phyloP scores from a whole-genome alignment of 2,329 filamentous ascomycete genomes.

The Monilinia polystroma region DNA sequence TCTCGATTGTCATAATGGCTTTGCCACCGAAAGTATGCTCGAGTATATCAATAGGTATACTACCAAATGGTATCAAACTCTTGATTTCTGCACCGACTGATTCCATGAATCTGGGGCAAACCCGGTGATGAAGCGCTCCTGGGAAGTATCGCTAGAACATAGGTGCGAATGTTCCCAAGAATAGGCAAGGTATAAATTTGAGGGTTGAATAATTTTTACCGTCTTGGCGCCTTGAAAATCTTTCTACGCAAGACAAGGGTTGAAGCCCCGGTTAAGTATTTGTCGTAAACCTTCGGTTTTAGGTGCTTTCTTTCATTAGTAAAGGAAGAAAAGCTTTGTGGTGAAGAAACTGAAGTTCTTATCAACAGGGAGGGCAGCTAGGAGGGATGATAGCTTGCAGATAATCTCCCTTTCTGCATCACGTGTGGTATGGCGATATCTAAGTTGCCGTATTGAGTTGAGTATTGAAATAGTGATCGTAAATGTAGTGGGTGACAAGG shows the following conservation, averaged over 20 bases:
- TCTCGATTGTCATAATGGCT: too few species aligned
- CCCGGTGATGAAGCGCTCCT: too few species aligned
- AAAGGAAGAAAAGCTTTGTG: neutral
- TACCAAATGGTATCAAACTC: too few species aligned
- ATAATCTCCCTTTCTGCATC: neutral
- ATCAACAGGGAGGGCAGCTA: neutral
- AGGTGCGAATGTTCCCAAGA: too few species aligned
- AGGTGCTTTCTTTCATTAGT: neutral
- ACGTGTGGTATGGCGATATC: neutral
- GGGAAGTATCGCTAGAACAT: too few species aligned
- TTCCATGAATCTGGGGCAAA: too few species aligned
- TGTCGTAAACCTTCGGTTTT: neutral
- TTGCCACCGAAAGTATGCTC: too few species aligned
- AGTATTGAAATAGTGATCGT: neutral
- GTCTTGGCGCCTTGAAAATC: neutral
- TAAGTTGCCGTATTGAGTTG: neutral
- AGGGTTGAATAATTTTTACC: neutral
- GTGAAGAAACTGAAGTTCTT: neutral
- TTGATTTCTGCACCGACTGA: too few species aligned
- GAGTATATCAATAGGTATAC: too few species aligned
- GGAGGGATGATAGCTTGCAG: neutral
- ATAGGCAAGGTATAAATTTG: too few species aligned
- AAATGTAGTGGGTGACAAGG: neutral
- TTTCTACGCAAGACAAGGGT: too few species aligned
- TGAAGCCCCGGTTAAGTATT: neutral